Evolutionary conservation across 495 filamentous ascomycete genomes (phyloP).

Genomic region (Tuber melanosporum): DNA sequence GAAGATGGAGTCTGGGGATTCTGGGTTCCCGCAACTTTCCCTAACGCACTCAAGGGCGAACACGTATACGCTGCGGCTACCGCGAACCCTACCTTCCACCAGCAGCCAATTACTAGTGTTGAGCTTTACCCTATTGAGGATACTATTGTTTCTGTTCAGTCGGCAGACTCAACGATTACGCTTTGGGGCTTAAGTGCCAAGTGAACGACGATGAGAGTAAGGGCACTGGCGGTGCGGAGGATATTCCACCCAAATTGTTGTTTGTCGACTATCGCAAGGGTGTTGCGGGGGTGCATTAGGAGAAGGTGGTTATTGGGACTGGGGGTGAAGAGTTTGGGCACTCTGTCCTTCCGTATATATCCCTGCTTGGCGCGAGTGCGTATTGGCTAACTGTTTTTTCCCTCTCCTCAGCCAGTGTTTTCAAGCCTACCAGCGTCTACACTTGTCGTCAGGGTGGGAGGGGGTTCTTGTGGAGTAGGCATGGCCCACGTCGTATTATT

Average conservation of each 20-base stretch:
- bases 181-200: constrained; percentile 52
- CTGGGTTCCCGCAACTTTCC: constrained; percentile 85
- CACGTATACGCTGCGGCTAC: constrained; percentile 48
- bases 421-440: constrained; percentile 62
- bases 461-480: background rate
- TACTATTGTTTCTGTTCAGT: constrained; percentile 71
- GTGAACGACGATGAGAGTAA: constrained; percentile 86
- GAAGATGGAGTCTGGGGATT: constrained; percentile 93
- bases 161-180: too few species aligned
- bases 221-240: constrained; percentile 75
- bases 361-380: too few species aligned
- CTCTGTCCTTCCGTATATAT: too few species aligned
- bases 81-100: constrained; percentile 86
- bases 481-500: background rate
- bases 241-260: constrained; percentile 86
- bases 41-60: constrained; percentile 54
- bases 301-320: constrained; percentile 52
- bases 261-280: constrained; percentile 94
- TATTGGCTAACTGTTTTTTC: too few species aligned
- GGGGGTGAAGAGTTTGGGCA: too few species aligned
- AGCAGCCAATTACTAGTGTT: constrained; percentile 86
- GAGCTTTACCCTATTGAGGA: constrained; percentile 98
- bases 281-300: constrained; percentile 43
- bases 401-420: constrained; percentile 48
- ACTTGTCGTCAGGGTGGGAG: background rate